These are phyloP conservation scores for Zygoascus flipseniorum DNA, from an alignment of 805 yeast species.

Conservation along the genomic window DNA sequence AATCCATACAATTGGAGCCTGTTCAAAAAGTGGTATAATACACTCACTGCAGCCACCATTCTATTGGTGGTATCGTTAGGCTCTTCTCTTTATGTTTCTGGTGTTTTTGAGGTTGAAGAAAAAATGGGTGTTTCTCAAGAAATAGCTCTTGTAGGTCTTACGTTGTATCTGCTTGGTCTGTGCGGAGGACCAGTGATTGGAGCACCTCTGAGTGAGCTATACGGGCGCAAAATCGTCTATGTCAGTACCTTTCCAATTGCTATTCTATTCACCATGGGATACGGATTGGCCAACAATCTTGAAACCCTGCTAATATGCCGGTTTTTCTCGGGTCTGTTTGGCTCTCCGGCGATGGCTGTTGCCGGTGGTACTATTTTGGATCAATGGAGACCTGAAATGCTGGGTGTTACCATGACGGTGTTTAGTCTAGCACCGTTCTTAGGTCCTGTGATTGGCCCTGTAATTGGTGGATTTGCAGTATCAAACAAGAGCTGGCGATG, in stretches of 20 bases:
- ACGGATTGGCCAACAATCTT: conserved; percentile 33
- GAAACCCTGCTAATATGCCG: conserved; percentile 45
- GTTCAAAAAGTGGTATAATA: conserved; percentile 31
- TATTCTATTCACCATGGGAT: conserved; percentile 41
- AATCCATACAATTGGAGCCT: conserved; percentile 49
- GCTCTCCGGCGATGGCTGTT: conserved; percentile 76
- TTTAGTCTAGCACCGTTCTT: conserved; percentile 72
- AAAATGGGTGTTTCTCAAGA: conserved; percentile 36
- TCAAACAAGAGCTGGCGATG: conserved; percentile 55
- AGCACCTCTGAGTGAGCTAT: conserved; percentile 66
- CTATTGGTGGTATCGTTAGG: conserved; percentile 54
- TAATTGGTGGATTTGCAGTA: conserved; percentile 49
- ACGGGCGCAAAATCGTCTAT: conserved; percentile 61
- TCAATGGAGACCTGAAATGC: conserved; percentile 57
- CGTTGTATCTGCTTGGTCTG: conserved; percentile 49
- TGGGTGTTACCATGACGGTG: conserved; percentile 63
- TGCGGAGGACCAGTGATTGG: conserved; percentile 56
- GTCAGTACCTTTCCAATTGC: conserved; percentile 45
- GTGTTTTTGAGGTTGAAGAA: conserved; percentile 35
- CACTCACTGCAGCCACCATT: conserved; percentile 32
- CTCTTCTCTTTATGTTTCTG: conserved; percentile 38
- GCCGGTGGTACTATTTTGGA: conserved; percentile 82
- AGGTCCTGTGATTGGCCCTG: conserved; percentile 70
- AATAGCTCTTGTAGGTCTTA: conserved; percentile 38
- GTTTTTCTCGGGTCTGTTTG: conserved; percentile 66